These are phyloP conservation scores for Crithidia bombi DNA, from an alignment of 208 protist species.

Conservation along the genomic window DNA sequence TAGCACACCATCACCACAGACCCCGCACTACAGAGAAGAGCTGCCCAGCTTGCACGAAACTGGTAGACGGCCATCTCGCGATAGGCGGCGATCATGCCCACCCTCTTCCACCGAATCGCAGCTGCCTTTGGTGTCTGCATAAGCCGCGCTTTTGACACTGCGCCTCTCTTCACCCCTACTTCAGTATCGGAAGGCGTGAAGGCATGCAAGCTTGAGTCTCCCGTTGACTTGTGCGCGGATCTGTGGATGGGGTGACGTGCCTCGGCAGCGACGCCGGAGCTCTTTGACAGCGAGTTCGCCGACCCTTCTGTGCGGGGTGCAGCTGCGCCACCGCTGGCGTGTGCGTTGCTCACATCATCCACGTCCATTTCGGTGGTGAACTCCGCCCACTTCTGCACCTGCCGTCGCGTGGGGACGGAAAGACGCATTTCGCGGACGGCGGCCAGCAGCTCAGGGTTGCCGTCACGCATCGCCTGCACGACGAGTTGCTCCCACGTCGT, in stretches of 20 bases:
- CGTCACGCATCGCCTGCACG: constrained; percentile 8
- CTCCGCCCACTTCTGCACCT: constrained; percentile 19
- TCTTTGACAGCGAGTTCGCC: background rate
- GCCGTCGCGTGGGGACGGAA: background rate
- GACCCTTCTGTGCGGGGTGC: background rate
- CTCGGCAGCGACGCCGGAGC: too few species aligned
- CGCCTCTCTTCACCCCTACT: too few species aligned
- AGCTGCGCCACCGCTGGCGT: background rate
- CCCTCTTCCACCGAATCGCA: constrained; percentile 11
- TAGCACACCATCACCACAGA: constrained; percentile 22
- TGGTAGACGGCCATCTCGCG: constrained; percentile 31
- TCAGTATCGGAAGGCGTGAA: too few species aligned
- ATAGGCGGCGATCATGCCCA: constrained; percentile 29
- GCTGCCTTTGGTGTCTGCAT: too few species aligned
- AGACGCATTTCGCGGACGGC: background rate
- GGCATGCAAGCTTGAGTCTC: too few species aligned
- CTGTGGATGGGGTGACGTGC: too few species aligned
- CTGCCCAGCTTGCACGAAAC: constrained; percentile 31
- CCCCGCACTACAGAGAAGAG: constrained; percentile 20
- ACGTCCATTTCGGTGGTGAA: background rate
- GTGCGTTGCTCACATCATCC: background rate
- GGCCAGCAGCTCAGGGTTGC: constrained; percentile 1
- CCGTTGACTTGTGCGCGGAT: too few species aligned
- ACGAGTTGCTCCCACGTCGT: constrained; percentile 15
- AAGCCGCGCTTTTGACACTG: too few species aligned